Evolutionary conservation across 2,329 filamentous ascomycete species (phyloP).

Genomic region (Drechslera avenae): DNA sequence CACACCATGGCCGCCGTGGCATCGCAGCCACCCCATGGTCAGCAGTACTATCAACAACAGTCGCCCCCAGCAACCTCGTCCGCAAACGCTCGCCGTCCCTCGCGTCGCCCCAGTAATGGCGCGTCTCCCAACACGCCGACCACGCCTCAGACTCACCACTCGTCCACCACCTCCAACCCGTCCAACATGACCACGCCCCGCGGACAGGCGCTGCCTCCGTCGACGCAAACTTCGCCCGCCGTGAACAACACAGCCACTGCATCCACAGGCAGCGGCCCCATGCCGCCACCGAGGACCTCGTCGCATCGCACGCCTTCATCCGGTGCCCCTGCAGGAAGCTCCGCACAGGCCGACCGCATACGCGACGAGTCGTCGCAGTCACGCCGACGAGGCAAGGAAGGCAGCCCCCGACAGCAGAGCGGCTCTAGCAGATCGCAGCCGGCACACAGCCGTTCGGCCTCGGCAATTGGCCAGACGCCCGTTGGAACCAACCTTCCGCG

Average conservation of each 20-base stretch:
- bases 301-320: conserved; percentile 61
- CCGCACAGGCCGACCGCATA: conserved; percentile 32
- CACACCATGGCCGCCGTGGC: conserved; percentile 47
- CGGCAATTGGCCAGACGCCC: conserved; percentile 60
- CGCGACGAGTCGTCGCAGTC: conserved; percentile 43
- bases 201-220: conserved; percentile 52
- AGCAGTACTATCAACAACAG: conserved; percentile 42
- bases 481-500: conserved; percentile 63
- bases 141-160: conserved; percentile 42
- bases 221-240: conserved; percentile 51
- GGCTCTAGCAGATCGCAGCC: conserved; percentile 44
- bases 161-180: conserved; percentile 37
- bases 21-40: conserved; percentile 40
- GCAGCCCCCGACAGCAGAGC: conserved; percentile 45
- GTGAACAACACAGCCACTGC: conserved; percentile 59
- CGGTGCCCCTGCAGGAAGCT: conserved; percentile 11
- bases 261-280: conserved; percentile 62
- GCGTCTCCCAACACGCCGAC: conserved; percentile 48
- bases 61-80: conserved; percentile 40
- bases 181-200: conserved; percentile 49
- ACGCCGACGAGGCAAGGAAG: conserved; percentile 56
- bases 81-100: conserved; percentile 44
- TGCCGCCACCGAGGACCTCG: conserved; percentile 79
- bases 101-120: conserved; percentile 48
- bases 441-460: conserved; percentile 52